Percentiles rank a stretch among this genome's conserved stretches.
These are phyloP conservation scores for Hypoxylon sp. DNA, from an alignment of 2,329 filamentous ascomycete species.

Conservation along the genomic window DNA sequence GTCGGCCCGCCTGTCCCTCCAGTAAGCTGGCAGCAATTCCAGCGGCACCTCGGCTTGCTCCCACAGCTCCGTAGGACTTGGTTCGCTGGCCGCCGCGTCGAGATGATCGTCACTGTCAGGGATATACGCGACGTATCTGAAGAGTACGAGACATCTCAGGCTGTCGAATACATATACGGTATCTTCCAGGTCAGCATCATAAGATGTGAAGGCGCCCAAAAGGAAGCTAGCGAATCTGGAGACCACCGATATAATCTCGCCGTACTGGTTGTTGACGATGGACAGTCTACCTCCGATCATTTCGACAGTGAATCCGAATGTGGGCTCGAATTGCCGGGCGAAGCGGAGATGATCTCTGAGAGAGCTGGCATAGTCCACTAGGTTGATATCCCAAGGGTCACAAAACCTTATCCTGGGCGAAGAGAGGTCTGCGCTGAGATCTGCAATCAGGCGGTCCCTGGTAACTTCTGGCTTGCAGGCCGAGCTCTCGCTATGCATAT, in stretches of 20 bases:
- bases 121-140: conserved; percentile 37
- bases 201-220: conserved; percentile 35
- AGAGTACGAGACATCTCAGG: conserved; percentile 39
- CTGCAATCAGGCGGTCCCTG: conserved; percentile 30
- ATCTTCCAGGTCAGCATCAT: conserved; percentile 4
- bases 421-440: conserved; percentile 30
- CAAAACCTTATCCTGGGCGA: conserved; percentile 32
- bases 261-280: conserved; percentile 32
- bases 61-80: conserved; percentile 34
- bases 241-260: conserved; percentile 36
- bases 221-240: conserved; percentile 39
- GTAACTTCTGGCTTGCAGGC: neutral
- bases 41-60: conserved; percentile 27
- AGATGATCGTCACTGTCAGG: neutral
- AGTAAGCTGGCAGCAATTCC: conserved; percentile 33
- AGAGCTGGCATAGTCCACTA: conserved; percentile 39
- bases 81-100: neutral
- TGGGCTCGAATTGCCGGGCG: conserved; percentile 28
- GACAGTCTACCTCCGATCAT: conserved; percentile 40
- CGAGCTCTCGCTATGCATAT: conserved; percentile 17
- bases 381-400: conserved; percentile 33
- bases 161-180: conserved; percentile 37
- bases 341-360: conserved; percentile 41
- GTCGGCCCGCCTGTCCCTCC: conserved; percentile 33
- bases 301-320: conserved; percentile 39